Base-by-base conservation (phyloP, 2,329 filamentous ascomycete species). In the Colletotrichum tamarilloi region DNA sequence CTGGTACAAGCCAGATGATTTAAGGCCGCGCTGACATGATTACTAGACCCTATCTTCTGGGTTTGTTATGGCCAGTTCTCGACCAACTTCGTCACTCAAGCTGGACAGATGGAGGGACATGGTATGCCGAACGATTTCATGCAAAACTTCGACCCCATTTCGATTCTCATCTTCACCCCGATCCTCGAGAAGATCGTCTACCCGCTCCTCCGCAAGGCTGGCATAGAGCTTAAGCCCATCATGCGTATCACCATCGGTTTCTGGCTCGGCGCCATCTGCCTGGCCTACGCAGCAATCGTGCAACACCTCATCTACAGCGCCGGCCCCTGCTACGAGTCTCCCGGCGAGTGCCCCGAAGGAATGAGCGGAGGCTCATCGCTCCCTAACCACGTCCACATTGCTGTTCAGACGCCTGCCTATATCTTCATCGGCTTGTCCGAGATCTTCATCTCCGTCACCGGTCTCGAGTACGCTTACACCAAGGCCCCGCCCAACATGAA, bases 391-490 rank as follows among this genome's bases (percentile, higher is more conserved):
- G 84, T 91, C 38, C 86, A 89, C 76, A 89, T 91, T 52, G 88
- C 87, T 78, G 81, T 92, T 49, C 85, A 86, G 76, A 79, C 83
- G 0, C 84, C 91, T 14, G 90, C 88, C 35, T 88, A 90, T 24
- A 79, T 92, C 60, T 84, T 91, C 59, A 88, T 91, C 32, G 89
- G 87, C 24, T 81, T 90, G 16, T 85, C 88, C 0, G 90, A 92
- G 79, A 91, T 92, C 70, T 89, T 92, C 77, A 89, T 89, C 59
- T 92, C 89, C 12, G 90, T 94, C 74, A 93, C 92, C 1, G 90
- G 90, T 74, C 87, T 93, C 12, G 92, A 94, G 80, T 94, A 94
- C 76, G 92, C 92, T 22, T 94, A 91, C 82, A 93, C 91, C 78
- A 93, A 94, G 81, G 92, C 92, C 0, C 92, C 92, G 2, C 87